Evolutionary conservation across 805 yeast species (phyloP).

Genomic region (Jamesozyma lodderae): DNA sequence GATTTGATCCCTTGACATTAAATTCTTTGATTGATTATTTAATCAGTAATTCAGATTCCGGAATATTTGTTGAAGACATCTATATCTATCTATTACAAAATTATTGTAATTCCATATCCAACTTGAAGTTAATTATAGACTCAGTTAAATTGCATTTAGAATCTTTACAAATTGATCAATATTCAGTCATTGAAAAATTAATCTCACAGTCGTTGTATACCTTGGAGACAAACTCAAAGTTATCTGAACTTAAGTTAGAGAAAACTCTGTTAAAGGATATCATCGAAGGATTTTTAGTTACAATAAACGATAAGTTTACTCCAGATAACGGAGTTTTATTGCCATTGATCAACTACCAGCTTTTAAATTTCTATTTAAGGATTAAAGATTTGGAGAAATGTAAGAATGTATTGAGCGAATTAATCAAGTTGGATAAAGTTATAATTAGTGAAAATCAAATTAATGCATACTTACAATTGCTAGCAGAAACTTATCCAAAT

Average conservation of each 20-base stretch:
- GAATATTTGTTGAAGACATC: slow-evolving; percentile 31
- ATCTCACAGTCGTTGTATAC: slow-evolving; percentile 1
- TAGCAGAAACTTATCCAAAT: slow-evolving; percentile 1
- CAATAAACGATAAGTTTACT: slow-evolving; percentile 11
- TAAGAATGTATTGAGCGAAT: background rate
- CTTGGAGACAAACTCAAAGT: background rate
- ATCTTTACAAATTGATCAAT: slow-evolving; percentile 13
- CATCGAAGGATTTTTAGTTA: slow-evolving; percentile 6
- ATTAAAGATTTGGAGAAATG: background rate
- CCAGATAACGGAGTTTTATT: slow-evolving; percentile 8
- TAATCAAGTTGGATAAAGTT: slow-evolving; percentile 6
- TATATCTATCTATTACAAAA: slow-evolving; percentile 21
- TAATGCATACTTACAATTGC: background rate
- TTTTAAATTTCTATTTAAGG: slow-evolving; percentile 9
- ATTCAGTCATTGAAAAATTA: slow-evolving; percentile 15
- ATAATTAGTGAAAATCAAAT: slow-evolving; percentile 7
- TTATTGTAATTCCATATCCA: slow-evolving; percentile 9
- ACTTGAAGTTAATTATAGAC: slow-evolving; percentile 10
- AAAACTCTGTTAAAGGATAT: background rate
- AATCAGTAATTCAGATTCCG: slow-evolving; percentile 3
- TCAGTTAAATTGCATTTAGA: slow-evolving; percentile 15
- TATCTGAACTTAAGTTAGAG: too few relatives aligned
- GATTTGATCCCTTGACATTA: background rate
- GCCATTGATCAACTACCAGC: slow-evolving; percentile 7
- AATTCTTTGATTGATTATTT: slow-evolving; percentile 7